Base-by-base conservation (phyloP, 495 filamentous ascomycete species). In the Daldinia loculata region DNA sequence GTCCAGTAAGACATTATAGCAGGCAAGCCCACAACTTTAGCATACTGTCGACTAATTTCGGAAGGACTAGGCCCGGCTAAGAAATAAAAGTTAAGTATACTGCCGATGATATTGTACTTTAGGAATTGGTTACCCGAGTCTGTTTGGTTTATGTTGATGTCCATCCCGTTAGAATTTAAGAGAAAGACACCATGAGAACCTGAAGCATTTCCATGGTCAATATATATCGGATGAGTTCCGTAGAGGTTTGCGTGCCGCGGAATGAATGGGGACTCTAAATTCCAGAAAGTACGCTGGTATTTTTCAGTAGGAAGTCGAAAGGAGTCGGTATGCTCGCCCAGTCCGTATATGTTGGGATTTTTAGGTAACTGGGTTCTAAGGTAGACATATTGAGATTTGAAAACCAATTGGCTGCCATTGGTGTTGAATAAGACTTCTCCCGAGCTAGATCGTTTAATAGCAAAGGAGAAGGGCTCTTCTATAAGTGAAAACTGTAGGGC, bases 1-100 rank as follows among this genome's bases (percentile, higher is more conserved):
- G 87, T 84, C 92, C 92, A 96, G 80, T 94, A 96, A n/a, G 91
- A 89, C 83, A 91, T 89, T 91, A 95, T 93, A 15, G 85, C 87
- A 5, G 92, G 87, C 26, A 87, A 79, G 0, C 90, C 90, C 30
- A 89, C 85, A 30, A 94, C 80, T 50, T 92, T 85, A 19, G 89
- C 83, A 74, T 97, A 95, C 76, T 95, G 91, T 71, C 84, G 80
- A 14, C 89, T 85, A 1, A 93, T 92, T 51, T 91, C 88, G 51
- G 88, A 83, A 1, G 93, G 93, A 34, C 81, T 85, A 0, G 91
- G 88, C 1, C 93, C 93, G 56, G 89, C 84, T 29, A 95, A 75
- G 80, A 96, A 95, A 79, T 94, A 95, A 38, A 97, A 87, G 75
- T 97, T 93, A 12, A 97, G 65, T 22, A 95, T 83, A 17, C 93